Evolutionary conservation across 129 eudicot genomes (phyloP), one percentile per base, ranked within the genome.

Genomic region (Ambrosia artemisiifolia): DNA sequence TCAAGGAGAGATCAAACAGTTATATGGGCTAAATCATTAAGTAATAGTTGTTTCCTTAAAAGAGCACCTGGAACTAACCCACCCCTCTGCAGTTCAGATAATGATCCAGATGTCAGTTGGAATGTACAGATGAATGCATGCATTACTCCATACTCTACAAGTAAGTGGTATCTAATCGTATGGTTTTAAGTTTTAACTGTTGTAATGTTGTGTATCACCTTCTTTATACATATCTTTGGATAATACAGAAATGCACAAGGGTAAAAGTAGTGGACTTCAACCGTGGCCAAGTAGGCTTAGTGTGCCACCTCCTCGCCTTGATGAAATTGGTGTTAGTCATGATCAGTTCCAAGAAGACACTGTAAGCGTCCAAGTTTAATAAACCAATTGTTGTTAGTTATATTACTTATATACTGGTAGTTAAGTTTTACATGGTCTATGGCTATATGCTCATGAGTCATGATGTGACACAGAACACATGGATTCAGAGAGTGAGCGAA

Each of bases 261-360:
- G 44, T 69, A 92, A 82, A 77, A 90, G 96, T 19, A 89, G 85
- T 32, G 90, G 91, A 35, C 78, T 92, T 76, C 83, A 85, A 75
- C 91, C 96, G 36, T 92, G 98, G 98, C 98, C 98, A 28, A 78
- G 71, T 40, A 87, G 98, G 82, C 92, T 92, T 55, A 72, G 80
- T 9, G 71, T 81, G 55, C 68, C 88, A 4, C 85, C 98, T 35
- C 96, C 98, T 69, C 95, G 98, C 34, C 82, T 92, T 71, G 89
- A 74, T 69, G 98, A 92, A 85, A 74, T 92, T 70, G 92, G 94
- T 35, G 63, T 80, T 46, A 85, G 76, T 75, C 81, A 69, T 35
- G 88, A 85, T 17, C 88, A 85, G 70, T 92, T 83, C 74, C 85
- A 77, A 53, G 75, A 78, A 73, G 96, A 92, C 78, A 87, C 96